Conservation (phyloP, 139 green algal species). For the Eudorina sp. region DNA sequence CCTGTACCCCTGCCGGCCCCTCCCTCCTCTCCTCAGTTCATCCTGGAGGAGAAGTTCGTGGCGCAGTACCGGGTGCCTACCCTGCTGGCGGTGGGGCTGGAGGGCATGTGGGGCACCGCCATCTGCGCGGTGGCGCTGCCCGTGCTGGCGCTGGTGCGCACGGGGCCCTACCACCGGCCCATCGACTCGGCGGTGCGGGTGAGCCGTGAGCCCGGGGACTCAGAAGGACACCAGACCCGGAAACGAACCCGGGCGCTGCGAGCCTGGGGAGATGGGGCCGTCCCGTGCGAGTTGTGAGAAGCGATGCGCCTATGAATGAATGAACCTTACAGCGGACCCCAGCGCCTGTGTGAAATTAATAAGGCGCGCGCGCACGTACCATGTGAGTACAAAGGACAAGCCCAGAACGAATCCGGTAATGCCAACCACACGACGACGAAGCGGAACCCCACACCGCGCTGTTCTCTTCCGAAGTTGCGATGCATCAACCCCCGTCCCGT, state of each 20-base stretch:
- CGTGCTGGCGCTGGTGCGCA: constrained; percentile 64
- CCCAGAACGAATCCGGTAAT: too few species aligned
- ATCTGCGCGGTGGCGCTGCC: constrained; percentile 78
- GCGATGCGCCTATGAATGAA: too few species aligned
- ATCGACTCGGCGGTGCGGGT: constrained; percentile 70
- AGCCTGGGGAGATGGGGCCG: neutral
- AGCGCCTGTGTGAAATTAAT: too few species aligned
- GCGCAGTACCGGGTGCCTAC: constrained; percentile 75
- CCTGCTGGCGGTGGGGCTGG: constrained; percentile 82
- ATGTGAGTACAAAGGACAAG: too few species aligned
- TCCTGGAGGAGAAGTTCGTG: constrained; percentile 92
- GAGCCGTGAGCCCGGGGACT: neutral
- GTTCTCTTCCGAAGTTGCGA: neutral
- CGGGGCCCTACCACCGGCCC: constrained; percentile 60
- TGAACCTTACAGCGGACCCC: too few species aligned
- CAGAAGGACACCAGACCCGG: neutral
- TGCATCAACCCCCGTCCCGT: too few species aligned
- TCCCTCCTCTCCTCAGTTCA: constrained; percentile 71
- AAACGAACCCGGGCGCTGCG: too few species aligned
- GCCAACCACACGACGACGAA: neutral
- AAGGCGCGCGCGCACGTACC: too few species aligned
- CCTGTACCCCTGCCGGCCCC: too few species aligned
- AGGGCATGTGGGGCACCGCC: constrained; percentile 84
- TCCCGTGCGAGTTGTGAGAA: too few species aligned
- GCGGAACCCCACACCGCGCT: neutral